phyloP scores from a whole-genome alignment of 2,329 filamentous ascomycete genomes.

The Fusarium algeriense region DNA sequence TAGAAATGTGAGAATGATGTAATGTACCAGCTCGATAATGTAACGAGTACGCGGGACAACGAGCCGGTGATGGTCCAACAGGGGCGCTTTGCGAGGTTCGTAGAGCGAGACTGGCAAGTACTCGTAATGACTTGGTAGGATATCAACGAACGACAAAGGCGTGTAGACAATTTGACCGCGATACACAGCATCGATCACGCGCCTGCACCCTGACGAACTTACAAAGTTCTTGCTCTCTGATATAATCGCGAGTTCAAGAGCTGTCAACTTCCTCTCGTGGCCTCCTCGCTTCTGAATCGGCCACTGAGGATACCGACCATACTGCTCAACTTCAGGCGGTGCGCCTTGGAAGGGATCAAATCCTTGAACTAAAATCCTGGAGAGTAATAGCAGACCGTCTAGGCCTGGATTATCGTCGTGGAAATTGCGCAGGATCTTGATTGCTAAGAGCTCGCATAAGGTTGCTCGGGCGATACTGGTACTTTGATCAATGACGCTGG shows the following conservation, averaged over 20 bases:
- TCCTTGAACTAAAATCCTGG: slow-evolving; percentile 75
- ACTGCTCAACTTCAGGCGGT: slow-evolving; percentile 65
- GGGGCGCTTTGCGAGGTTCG: slow-evolving; percentile 71
- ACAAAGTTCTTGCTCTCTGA: slow-evolving; percentile 77
- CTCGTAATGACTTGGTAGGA: slow-evolving; percentile 79
- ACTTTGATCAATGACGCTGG: slow-evolving; percentile 73
- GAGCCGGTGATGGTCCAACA: slow-evolving; percentile 77
- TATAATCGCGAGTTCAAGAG: slow-evolving; percentile 78
- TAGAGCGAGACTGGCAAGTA: slow-evolving; percentile 76
- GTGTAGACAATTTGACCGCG: slow-evolving; percentile 76
- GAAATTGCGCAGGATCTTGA: slow-evolving; percentile 72
- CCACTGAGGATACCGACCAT: slow-evolving; percentile 57
- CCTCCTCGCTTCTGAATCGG: slow-evolving; percentile 55
- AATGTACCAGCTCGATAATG: slow-evolving; percentile 73
- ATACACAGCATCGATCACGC: slow-evolving; percentile 77
- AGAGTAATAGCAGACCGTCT: slow-evolving; percentile 70
- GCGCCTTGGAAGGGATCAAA: slow-evolving; percentile 79
- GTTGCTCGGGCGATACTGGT: slow-evolving; percentile 75
- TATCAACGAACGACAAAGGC: slow-evolving; percentile 75
- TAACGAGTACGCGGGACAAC: slow-evolving; percentile 76
- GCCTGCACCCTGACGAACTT: slow-evolving; percentile 72
- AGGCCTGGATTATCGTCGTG: slow-evolving; percentile 74
- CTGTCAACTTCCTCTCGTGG: slow-evolving; percentile 68
- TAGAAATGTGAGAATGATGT: slow-evolving; percentile 68
- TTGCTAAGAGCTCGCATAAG: slow-evolving; percentile 75